Evolutionary conservation across 2,329 filamentous ascomycete species (phyloP).

Genomic region (Coniochaeta pulveracea): DNA sequence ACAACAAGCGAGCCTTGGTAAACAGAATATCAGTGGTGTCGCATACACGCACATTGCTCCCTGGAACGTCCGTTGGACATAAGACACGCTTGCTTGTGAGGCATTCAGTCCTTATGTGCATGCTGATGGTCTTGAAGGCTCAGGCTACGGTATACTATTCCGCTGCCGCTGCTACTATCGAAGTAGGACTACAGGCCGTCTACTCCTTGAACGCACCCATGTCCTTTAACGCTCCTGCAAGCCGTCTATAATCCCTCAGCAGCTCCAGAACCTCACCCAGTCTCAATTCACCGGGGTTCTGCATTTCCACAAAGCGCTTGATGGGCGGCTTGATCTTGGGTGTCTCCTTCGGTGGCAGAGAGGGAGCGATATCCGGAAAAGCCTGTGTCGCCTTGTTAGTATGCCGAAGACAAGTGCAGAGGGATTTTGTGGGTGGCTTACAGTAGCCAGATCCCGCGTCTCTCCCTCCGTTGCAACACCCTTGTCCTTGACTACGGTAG

Average conservation of each 20-base stretch:
- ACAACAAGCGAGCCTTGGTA: too few relatives aligned
- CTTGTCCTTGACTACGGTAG: slow-evolving; percentile 23
- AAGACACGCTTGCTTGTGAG: too few relatives aligned
- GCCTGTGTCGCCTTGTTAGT: slow-evolving; percentile 26
- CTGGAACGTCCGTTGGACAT: too few relatives aligned
- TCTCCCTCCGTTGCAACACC: slow-evolving; percentile 12
- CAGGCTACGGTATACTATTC: too few relatives aligned
- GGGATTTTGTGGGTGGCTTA: slow-evolving; percentile 23
- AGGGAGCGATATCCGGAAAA: slow-evolving; percentile 47
- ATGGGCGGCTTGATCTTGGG: slow-evolving; percentile 54
- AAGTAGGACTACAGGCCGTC: too few relatives aligned
- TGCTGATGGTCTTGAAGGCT: too few relatives aligned
- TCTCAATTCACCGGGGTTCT: slow-evolving; percentile 58
- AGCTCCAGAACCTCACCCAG: slow-evolving; percentile 64
- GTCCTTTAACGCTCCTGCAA: slow-evolving; percentile 54
- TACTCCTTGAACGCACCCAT: slow-evolving; percentile 44
- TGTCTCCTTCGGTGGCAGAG: slow-evolving; percentile 41
- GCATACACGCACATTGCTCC: too few relatives aligned
- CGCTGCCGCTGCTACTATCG: too few relatives aligned
- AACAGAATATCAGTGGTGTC: too few relatives aligned
- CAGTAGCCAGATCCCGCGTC: slow-evolving; percentile 42
- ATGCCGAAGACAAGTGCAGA: neutral
- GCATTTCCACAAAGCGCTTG: slow-evolving; percentile 60
- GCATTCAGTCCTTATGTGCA: too few relatives aligned
- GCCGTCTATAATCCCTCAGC: slow-evolving; percentile 61